phyloP scores from a whole-genome alignment of 257 asterid species.

The Solanum dulcamara region DNA sequence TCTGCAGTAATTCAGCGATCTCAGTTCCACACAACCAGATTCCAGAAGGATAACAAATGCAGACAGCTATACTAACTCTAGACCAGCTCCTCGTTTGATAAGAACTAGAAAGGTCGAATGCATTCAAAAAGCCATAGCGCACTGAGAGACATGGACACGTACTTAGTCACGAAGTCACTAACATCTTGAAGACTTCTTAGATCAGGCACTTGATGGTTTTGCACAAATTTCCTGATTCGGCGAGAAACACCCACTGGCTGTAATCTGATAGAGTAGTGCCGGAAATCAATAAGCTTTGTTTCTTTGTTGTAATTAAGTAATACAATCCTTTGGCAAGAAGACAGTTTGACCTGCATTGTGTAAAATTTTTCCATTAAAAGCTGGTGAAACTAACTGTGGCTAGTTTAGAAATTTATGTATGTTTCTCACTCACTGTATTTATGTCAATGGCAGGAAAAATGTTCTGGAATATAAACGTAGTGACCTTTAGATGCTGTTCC shows the following conservation, averaged over 20 bases:
- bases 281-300: constrained; percentile 73
- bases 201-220: constrained; percentile 81
- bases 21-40: neutral
- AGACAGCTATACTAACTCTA: neutral
- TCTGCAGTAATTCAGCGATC: neutral
- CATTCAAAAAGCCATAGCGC: neutral
- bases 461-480: constrained; percentile 84
- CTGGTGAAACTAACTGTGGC: neutral
- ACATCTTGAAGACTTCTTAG: constrained; percentile 78
- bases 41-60: neutral
- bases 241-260: constrained; percentile 94
- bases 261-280: constrained; percentile 85
- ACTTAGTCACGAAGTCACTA: constrained; percentile 86
- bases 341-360: constrained; percentile 65
- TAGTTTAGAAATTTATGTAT: neutral
- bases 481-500: constrained; percentile 85
- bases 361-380: neutral
- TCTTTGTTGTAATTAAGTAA: constrained; percentile 83
- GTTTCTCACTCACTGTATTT: constrained; percentile 55
- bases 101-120: neutral
- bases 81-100: neutral
- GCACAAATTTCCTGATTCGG: constrained; percentile 80
- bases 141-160: constrained; percentile 13
- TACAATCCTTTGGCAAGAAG: constrained; percentile 94
- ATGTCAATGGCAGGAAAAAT: constrained; percentile 91